phyloP scores from a whole-genome alignment of 2,329 filamentous ascomycete species.

The Phaeosphaeria sp. region DNA sequence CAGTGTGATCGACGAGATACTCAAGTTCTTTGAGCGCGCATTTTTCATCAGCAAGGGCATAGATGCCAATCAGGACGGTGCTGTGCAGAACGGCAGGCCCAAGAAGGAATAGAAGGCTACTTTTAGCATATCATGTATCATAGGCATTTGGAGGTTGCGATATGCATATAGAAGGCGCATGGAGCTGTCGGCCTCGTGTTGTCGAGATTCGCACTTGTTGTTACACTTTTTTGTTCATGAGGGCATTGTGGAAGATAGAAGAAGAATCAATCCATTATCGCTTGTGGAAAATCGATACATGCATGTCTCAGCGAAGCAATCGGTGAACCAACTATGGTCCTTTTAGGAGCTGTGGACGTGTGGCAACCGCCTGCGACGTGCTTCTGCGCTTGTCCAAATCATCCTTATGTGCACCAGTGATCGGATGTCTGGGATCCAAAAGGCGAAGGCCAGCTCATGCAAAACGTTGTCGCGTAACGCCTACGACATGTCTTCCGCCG shows the following conservation, averaged over 20 bases:
- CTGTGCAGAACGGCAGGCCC: conserved; percentile 32
- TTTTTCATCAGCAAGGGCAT: conserved; percentile 41
- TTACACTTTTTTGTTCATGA: not conserved
- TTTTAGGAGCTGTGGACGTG: too few species aligned
- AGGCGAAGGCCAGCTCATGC: not conserved
- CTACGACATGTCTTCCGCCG: not conserved
- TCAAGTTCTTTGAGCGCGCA: conserved; percentile 75
- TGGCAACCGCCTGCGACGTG: not conserved
- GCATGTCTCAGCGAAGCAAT: too few species aligned
- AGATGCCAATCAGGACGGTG: conserved; percentile 16
- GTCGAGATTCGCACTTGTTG: not conserved
- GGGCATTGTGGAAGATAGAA: not conserved
- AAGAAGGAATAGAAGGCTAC: conserved; percentile 35
- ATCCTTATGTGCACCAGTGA: not conserved
- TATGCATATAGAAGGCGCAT: conserved; percentile 1
- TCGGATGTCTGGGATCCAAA: not conserved
- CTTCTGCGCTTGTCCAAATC: not conserved
- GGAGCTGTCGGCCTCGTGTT: not conserved
- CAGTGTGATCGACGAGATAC: conserved; percentile 80
- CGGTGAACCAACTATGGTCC: too few species aligned
- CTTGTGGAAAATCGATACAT: not conserved
- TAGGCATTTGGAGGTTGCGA: not conserved
- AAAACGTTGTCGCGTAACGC: not conserved
- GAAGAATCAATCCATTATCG: not conserved
- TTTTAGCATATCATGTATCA: not conserved